Evolutionary conservation across 2,329 filamentous ascomycete genomes (phyloP), one percentile per base, ranked within the genome.

Genomic region (Westerdykella ornata): DNA sequence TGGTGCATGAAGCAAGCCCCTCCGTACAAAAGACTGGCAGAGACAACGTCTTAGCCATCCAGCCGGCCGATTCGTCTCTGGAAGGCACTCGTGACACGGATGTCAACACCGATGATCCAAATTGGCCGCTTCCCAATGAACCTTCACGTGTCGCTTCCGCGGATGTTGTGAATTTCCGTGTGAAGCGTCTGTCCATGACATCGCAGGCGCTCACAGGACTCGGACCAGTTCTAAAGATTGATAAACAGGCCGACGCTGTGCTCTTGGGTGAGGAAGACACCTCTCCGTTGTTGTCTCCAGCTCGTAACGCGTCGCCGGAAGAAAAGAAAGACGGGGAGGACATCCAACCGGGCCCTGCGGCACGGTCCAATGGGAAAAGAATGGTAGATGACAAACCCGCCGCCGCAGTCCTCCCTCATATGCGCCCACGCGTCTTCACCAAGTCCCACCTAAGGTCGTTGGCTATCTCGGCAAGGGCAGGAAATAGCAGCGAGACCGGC

Each of bases 161-260:
- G 3, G 17, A 33, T 7, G 31, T 8, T 7, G 31, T 8, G 9
- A 18, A 13, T 13, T 16, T 15, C 11, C 48, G 56, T 2, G 37
- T 55, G 2, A 60, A 53, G 40, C 51, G 45, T 17, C 44, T 59
- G 3, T 59, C 52, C 5, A 42, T 43, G 41, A 47, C 50, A 19
- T 46, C 52, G 3, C 8, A 7, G 7, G 22, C 8, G 8, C 41
- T 46, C 2, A 29, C 44, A 20, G 45, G 39, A 15, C 35, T 48
- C 14, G 56, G 57, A 3, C 51, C 56, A 1, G 35, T 48, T 8
- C 35, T 60, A 11, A 61, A 30, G 4, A 57, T 62, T 14, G 39
- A 38, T 16, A 35, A 46, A 26, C 56, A 61, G 19, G 59, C 58
- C n/a, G 57, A 63, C 30, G 36, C 35, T 12, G 22, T 60, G 11